Evolutionary conservation across 345 rosid species (phyloP).

Genomic region (Syzygium grande): DNA sequence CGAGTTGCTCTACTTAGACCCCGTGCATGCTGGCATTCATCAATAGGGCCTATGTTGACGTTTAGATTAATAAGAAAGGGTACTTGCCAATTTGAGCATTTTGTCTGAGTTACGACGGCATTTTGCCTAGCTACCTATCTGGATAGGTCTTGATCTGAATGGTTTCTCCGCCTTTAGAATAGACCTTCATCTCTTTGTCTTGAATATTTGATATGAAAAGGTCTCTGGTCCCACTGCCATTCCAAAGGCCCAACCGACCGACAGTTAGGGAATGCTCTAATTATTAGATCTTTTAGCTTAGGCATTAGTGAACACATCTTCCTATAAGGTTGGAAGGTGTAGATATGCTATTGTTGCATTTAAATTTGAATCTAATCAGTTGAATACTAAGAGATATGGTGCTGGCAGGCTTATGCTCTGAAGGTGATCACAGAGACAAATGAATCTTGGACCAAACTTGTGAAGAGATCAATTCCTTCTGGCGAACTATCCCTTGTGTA

Average conservation of each 20-base stretch:
- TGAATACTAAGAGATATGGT: not conserved
- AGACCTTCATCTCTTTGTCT: not conserved
- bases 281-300: not conserved
- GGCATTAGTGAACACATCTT: not conserved
- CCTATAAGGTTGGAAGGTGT: not conserved
- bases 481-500: slow-evolving; percentile 36
- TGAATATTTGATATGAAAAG: not conserved
- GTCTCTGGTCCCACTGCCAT: not conserved
- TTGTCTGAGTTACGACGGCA: not conserved
- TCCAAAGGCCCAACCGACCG: not conserved
- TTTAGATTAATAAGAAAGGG: not conserved
- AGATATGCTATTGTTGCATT: not conserved
- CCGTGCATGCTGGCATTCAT: not conserved
- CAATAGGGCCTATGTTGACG: not conserved
- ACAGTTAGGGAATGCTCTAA: not conserved
- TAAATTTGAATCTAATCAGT: not conserved
- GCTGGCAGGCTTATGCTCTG: slow-evolving; percentile 35
- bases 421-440: slow-evolving; percentile 41
- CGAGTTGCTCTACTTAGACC: not conserved
- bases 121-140: not conserved
- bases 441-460: slow-evolving; percentile 42
- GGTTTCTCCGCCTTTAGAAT: not conserved
- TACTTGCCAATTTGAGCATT: not conserved
- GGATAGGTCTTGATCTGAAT: not conserved
- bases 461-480: slow-evolving; percentile 33